Conservation (phyloP, 768 basidiomycete genomes). For the Leccinum incarnatum region DNA sequence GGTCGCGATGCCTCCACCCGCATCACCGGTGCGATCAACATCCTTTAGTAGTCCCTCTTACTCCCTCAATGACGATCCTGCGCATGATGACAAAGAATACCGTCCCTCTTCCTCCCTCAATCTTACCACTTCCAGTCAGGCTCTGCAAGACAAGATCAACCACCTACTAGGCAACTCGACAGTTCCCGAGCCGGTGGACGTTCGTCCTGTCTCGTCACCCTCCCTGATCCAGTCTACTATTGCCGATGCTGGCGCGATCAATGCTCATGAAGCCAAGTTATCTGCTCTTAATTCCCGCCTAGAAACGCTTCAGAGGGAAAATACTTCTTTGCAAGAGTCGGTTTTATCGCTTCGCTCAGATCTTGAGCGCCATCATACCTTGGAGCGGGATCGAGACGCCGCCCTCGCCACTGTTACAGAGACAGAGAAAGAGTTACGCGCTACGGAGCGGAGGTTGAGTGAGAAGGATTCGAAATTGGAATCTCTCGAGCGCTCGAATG, state of each 20-base stretch:
- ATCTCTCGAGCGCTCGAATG: conserved; percentile 43
- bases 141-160: conserved; percentile 50
- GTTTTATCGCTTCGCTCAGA: conserved; percentile 24
- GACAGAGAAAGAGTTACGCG: conserved; percentile 42
- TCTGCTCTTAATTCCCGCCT: conserved; percentile 37
- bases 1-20: conserved; percentile 80
- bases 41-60: conserved; percentile 34
- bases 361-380: conserved; percentile 22
- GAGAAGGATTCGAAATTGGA: conserved; percentile 47
- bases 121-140: conserved; percentile 38
- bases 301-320: conserved; percentile 69
- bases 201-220: conserved; percentile 17
- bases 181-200: conserved; percentile 12
- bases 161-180: conserved; percentile 36
- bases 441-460: conserved; percentile 40
- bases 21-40: conserved; percentile 50
- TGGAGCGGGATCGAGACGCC: conserved; percentile 47
- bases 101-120: conserved; percentile 31
- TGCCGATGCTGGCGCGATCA: conserved; percentile 17
- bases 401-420: conserved; percentile 38
- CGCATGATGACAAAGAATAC: conserved; percentile 12
- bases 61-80: conserved; percentile 35
- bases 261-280: conserved; percentile 17
- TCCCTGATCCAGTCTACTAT: conserved; percentile 45
- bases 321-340: conserved; percentile 49